Percentiles rank a stretch among this genome's conserved stretches.
These are phyloP conservation scores for Biancaea sappan DNA, from an alignment of 306 rosid genomes.

Conservation along the genomic window DNA sequence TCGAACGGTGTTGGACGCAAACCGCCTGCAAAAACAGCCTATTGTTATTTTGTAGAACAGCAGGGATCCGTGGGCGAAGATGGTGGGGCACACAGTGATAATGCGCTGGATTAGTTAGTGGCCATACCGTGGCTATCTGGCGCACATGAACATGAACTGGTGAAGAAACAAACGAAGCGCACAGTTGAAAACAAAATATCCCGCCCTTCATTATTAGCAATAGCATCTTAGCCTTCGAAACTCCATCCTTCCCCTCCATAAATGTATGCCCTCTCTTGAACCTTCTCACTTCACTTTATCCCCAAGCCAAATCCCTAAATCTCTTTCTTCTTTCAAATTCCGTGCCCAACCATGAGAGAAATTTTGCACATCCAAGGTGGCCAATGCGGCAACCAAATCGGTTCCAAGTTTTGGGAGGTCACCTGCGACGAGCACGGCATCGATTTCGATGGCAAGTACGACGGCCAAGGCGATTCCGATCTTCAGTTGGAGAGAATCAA, in stretches of 20 bases:
- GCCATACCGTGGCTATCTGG: background rate
- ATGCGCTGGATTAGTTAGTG: slow-evolving; percentile 43
- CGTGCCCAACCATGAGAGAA: slow-evolving; percentile 73
- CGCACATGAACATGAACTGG: background rate
- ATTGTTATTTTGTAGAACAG: no score
- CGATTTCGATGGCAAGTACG: slow-evolving; percentile 74
- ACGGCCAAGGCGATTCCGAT: slow-evolving; percentile 52
- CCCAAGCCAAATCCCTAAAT: slow-evolving; percentile 21
- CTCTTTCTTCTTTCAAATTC: background rate
- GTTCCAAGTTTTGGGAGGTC: slow-evolving; percentile 95
- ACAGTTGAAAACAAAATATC: slow-evolving; percentile 54
- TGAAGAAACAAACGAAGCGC: slow-evolving; percentile 7
- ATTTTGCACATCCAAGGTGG: slow-evolving; percentile 91
- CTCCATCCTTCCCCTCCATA: slow-evolving; percentile 20
- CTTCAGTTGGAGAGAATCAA: slow-evolving; percentile 86
- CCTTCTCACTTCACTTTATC: background rate
- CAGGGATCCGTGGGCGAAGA: no score
- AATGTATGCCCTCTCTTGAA: slow-evolving; percentile 14
- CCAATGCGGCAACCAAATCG: slow-evolving; percentile 97
- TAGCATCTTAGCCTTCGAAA: slow-evolving; percentile 60
- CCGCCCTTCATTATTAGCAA: slow-evolving; percentile 69
- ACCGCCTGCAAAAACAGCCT: no score
- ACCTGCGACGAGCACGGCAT: slow-evolving; percentile 92
- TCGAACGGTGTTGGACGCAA: no score
- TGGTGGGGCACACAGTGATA: background rate